These are phyloP conservation scores for Drechmeria coniospora DNA, from an alignment of 2,329 filamentous ascomycete species.

Conservation along the genomic window DNA sequence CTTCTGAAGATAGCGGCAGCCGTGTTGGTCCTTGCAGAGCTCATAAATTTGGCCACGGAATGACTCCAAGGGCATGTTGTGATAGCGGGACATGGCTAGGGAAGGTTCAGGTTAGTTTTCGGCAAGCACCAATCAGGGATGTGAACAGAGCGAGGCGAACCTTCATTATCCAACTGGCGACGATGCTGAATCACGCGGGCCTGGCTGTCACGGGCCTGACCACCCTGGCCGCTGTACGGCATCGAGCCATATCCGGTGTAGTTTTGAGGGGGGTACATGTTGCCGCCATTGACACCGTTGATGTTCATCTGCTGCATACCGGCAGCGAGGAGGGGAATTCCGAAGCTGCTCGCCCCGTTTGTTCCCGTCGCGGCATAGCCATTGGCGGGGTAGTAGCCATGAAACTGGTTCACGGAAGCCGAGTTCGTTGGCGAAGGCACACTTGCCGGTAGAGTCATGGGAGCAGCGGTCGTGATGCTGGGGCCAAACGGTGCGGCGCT, in stretches of 20 bases:
- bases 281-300: conserved; percentile 23
- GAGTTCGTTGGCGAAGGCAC: conserved; percentile 10
- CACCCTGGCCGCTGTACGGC: conserved; percentile 32
- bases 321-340: conserved; percentile 41
- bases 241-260: conserved; percentile 41
- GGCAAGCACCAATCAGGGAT: no score
- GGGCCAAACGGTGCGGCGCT: conserved; percentile 69
- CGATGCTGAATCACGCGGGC: conserved; percentile 61
- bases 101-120: conserved; percentile 16
- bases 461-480: conserved; percentile 18
- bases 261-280: conserved; percentile 39
- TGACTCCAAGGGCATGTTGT: conserved; percentile 67
- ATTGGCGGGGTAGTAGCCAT: conserved; percentile 16
- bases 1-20: conserved; percentile 91
- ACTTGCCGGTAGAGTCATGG: conserved; percentile 10
- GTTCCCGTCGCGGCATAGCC: conserved; percentile 14
- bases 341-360: conserved; percentile 9
- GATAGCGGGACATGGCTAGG: conserved; percentile 60
- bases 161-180: conserved; percentile 58
- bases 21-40: conserved; percentile 94
- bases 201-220: conserved; percentile 56
- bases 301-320: conserved; percentile 53
- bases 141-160: no score
- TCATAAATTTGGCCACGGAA: conserved; percentile 73
- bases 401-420: conserved; percentile 13